These are phyloP conservation scores for Scenedesmus sp. DNA, from an alignment of 163 green algal genomes.

Conservation along the genomic window DNA sequence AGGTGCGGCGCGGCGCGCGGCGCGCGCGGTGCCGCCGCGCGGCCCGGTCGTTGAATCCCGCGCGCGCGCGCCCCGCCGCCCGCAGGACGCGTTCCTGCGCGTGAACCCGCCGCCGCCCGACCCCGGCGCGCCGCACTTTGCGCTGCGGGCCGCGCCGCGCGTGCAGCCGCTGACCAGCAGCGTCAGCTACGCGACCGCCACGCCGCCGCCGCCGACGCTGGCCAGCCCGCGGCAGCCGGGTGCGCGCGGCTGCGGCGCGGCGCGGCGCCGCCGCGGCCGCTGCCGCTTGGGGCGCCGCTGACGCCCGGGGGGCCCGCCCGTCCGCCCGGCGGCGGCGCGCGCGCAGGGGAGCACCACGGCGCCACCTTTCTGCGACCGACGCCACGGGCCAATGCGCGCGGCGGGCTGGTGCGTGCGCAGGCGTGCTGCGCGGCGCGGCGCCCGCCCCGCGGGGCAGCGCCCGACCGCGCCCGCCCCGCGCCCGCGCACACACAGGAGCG, in stretches of 20 bases:
- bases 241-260: not conserved
- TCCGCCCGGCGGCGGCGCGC: not conserved
- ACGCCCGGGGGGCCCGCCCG: too few species aligned
- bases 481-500: not conserved
- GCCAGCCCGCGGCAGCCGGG: not conserved
- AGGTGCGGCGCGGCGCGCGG: not conserved
- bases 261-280: not conserved
- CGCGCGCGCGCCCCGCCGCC: not conserved
- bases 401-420: too few species aligned
- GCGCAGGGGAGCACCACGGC: not conserved
- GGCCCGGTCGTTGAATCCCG: not conserved
- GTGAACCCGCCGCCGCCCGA: not conserved
- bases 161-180: constrained; percentile 26
- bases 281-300: not conserved
- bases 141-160: not conserved
- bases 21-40: not conserved
- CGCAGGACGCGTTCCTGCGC: not conserved
- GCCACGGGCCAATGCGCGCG: too few species aligned
- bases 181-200: constrained; percentile 18
- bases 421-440: too few species aligned
- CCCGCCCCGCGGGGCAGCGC: not conserved
- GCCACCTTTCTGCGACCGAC: not conserved
- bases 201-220: constrained; percentile 10
- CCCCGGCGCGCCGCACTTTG: constrained; percentile 6
- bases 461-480: not conserved